phyloP scores from a whole-genome alignment of 228 moss, liverwort and hornwort species.

The Sphagnum magellanicum region DNA sequence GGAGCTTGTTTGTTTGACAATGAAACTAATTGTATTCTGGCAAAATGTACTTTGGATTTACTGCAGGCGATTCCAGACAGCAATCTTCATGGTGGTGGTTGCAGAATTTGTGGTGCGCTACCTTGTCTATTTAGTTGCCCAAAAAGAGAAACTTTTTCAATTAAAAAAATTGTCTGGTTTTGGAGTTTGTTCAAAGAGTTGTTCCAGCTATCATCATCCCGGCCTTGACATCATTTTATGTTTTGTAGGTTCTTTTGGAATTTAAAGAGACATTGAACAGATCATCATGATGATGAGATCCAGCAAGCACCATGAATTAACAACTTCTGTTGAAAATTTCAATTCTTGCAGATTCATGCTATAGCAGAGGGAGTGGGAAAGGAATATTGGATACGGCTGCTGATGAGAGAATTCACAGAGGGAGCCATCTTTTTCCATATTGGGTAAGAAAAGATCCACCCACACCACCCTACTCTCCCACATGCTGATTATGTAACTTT shows the following conservation, averaged over 20 bases:
- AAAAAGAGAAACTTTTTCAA: neutral
- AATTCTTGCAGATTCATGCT: conserved; percentile 21
- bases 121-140: neutral
- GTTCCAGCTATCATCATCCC: neutral
- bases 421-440: conserved; percentile 32
- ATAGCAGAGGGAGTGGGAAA: conserved; percentile 30
- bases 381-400: conserved; percentile 34
- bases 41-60: too few species aligned
- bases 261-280: too few species aligned
- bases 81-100: conserved; percentile 34
- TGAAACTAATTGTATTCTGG: too few species aligned
- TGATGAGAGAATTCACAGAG: conserved; percentile 29
- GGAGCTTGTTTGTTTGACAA: neutral
- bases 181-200: neutral
- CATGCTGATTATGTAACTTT: too few species aligned
- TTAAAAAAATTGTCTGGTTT: neutral
- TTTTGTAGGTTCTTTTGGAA: neutral
- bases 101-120: conserved; percentile 25
- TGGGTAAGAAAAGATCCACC: conserved; percentile 13
- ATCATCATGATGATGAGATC: too few species aligned
- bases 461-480: too few species aligned
- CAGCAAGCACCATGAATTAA: too few species aligned
- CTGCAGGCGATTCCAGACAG: conserved; percentile 34
- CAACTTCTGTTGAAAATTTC: too few species aligned
- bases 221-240: neutral